Evolutionary conservation across 2,329 filamentous ascomycete genomes (phyloP).

Genomic region (Rhynchosporium secalis): DNA sequence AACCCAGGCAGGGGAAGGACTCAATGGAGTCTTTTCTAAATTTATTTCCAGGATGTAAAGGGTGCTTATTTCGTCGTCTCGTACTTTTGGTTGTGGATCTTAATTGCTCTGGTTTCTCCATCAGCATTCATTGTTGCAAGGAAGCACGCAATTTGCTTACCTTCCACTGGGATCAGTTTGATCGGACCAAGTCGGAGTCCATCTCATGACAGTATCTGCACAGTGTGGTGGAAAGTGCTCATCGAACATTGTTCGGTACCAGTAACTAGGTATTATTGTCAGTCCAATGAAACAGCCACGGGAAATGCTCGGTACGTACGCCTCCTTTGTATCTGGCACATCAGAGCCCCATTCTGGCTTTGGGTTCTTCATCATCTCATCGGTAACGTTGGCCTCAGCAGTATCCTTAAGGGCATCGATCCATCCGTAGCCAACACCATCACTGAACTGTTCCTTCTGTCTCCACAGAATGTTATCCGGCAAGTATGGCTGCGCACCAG

Average conservation of each 20-base stretch:
- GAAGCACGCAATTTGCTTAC: constrained; percentile 25
- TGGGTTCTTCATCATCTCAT: constrained; percentile 98
- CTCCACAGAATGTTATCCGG: constrained; percentile 95
- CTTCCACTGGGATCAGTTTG: constrained; percentile 89
- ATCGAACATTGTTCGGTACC: constrained; percentile 98
- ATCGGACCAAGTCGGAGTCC: constrained; percentile 96
- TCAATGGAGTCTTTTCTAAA: background rate
- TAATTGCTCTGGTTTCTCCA: constrained; percentile 62
- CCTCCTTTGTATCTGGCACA: constrained; percentile 94
- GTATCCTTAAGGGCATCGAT: constrained; percentile 97
- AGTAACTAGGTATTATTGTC: constrained; percentile 60
- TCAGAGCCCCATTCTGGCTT: constrained; percentile 95
- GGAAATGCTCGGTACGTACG: constrained; percentile 52
- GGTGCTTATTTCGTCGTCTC: constrained; percentile 41
- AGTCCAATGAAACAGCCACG: constrained; percentile 14
- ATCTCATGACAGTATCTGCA: constrained; percentile 90
- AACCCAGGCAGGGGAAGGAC: constrained; percentile 4
- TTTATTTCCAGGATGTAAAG: background rate
- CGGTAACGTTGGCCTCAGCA: constrained; percentile 83
- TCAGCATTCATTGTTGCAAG: constrained; percentile 15
- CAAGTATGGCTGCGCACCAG: constrained; percentile 79
- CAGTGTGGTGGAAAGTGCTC: constrained; percentile 95
- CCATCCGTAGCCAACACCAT: constrained; percentile 98
- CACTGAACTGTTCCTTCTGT: constrained; percentile 99
- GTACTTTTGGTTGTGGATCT: constrained; percentile 76